Conservation (phyloP, 164 flowering plant species). For the Aristolochia californica region DNA sequence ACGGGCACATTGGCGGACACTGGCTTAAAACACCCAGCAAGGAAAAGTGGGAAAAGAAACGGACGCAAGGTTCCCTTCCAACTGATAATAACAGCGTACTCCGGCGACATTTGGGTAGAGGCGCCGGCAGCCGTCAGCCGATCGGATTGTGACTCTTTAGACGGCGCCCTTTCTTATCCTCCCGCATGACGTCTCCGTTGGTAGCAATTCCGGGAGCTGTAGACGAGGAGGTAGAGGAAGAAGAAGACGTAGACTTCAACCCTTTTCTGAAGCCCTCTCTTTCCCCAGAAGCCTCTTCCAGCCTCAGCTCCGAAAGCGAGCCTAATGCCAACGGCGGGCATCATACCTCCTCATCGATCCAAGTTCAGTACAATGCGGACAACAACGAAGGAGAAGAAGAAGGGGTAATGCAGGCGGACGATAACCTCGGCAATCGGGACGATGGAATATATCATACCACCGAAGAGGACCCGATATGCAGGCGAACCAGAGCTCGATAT, state of each 20-base stretch:
- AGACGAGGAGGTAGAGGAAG: constrained; percentile 13
- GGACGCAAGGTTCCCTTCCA: too few relatives aligned
- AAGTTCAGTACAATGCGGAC: not conserved
- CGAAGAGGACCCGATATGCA: constrained; percentile 80
- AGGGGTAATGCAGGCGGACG: not conserved
- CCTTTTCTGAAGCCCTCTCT: constrained; percentile 23
- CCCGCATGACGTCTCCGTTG: too few relatives aligned
- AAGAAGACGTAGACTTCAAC: constrained; percentile 66
- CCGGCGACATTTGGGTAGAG: too few relatives aligned
- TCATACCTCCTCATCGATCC: not conserved
- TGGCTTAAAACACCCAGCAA: too few relatives aligned
- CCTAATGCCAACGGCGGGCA: constrained; percentile 29
- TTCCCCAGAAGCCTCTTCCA: constrained; percentile 82
- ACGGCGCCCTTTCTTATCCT: not conserved
- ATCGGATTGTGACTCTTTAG: not conserved
- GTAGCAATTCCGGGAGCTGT: not conserved
- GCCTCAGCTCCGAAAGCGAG: constrained; percentile 80
- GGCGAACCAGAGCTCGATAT: constrained; percentile 85
- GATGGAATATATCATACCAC: constrained; percentile 21
- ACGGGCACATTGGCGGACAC: too few relatives aligned
- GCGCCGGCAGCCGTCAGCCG: too few relatives aligned
- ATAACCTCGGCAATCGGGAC: not conserved
- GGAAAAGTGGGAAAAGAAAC: too few relatives aligned
- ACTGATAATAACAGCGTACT: too few relatives aligned
- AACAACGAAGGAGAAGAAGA: constrained; percentile 1